phyloP scores from a whole-genome alignment of 108 stramenopile genomes.

The Cyclotella baltica region DNA sequence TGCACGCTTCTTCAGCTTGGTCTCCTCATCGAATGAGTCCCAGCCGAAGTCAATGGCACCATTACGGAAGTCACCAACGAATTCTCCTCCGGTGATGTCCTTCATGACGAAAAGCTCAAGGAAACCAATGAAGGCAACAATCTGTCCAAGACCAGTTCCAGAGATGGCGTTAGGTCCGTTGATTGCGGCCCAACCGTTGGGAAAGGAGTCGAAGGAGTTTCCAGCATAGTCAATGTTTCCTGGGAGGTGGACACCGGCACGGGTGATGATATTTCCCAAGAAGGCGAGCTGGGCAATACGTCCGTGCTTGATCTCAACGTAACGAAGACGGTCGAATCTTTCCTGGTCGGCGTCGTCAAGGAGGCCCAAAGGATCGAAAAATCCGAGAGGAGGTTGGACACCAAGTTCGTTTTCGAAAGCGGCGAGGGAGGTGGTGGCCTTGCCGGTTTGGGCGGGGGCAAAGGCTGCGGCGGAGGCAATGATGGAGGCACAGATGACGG shows the following conservation, averaged over 20 bases:
- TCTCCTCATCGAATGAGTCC: constrained; percentile 68
- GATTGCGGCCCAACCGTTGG: neutral
- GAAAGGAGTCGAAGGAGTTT: neutral
- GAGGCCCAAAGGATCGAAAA: constrained; percentile 73
- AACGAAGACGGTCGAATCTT: constrained; percentile 72
- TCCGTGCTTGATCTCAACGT: constrained; percentile 87
- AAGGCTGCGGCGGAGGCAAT: constrained; percentile 43
- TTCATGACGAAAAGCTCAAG: neutral
- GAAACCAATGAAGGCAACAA: neutral
- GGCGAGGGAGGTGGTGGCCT: constrained; percentile 54
- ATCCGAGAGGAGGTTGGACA: constrained; percentile 69
- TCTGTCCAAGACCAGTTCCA: neutral
- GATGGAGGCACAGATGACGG: constrained; percentile 17
- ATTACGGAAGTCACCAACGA: constrained; percentile 79
- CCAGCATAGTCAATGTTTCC: constrained; percentile 17
- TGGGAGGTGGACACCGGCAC: neutral
- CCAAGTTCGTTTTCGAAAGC: constrained; percentile 72
- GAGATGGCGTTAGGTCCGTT: neutral
- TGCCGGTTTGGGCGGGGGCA: constrained; percentile 53
- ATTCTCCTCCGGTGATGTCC: neutral
- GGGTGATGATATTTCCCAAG: constrained; percentile 1
- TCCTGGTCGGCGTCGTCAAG: constrained; percentile 68
- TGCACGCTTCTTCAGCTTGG: constrained; percentile 78
- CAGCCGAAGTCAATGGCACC: constrained; percentile 81
- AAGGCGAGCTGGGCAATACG: constrained; percentile 82